Evolutionary conservation across 345 rosid species (phyloP), one percentile per base, ranked within the genome.

Genomic region (Lumnitzera littorea): DNA sequence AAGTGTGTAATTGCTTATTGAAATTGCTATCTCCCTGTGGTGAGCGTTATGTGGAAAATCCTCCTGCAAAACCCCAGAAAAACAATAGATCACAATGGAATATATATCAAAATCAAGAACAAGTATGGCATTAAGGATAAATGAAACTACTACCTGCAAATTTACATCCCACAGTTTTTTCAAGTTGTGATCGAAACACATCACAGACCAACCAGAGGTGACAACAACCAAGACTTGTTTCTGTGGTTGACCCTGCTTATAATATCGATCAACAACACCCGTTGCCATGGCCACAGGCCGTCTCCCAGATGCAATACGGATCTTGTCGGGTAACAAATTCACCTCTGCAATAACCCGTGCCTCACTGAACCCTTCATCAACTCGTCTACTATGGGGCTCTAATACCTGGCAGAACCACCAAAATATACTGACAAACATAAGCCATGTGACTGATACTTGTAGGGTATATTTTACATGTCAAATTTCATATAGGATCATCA

Each of bases 171-270:
- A 95, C 3, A 95, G 82, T 81, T 91, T 95, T 2, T 88, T 85
- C 15, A 91, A 81, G 78, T 91, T 95, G 62, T 95, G 99, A 84
- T 95, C 98, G 60, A 82, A 95, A 78, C 99, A 95, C 84, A 91
- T 85, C 12, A 95, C 99, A 9, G 78, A 78, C 98, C 98, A 91
- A 51, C 88, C 96, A 0, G 99, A 82, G 13, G 99, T 91, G 72
- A 95, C 96, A 75, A 91, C 98, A 46, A 91, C 96, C 81, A 95
- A 60, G 60, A 91, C 99, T 78, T 85, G 97, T 79, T 95, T 95
- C 60, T 78, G 85, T 5, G 94, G 98, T 46, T 80, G 86, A 2
- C 92, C 94, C 46, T 70, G 80, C 68, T 73, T 81, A 76, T 78
- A 87, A 5, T 55, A 69, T 70, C 82, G 74, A 68, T 82, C 98